Evolutionary conservation across 2,329 filamentous ascomycete species (phyloP).

Genomic region (Neoscytalidium dimidiatum): DNA sequence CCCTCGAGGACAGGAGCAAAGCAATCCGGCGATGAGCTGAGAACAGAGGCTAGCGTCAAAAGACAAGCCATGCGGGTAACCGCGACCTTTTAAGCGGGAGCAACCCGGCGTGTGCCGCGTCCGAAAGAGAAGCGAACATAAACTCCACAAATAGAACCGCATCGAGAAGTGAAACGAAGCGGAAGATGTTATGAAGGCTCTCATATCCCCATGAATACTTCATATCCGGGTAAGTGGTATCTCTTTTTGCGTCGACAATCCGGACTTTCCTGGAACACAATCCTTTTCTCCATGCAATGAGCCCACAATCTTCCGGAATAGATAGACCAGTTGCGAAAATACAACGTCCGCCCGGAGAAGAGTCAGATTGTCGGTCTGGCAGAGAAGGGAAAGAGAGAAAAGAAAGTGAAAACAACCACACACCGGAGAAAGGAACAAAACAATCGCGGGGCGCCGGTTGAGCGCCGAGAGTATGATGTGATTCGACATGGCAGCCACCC

Average conservation of each 20-base stretch:
- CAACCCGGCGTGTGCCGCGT: neutral
- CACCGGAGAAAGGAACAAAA: neutral
- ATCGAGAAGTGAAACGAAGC: conserved; percentile 6
- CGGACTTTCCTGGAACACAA: conserved; percentile 11
- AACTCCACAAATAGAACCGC: neutral
- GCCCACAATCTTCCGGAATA: conserved; percentile 9
- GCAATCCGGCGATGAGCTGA: neutral
- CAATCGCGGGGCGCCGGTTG: conserved; percentile 3
- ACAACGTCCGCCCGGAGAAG: conserved; percentile 12
- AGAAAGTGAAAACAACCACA: conserved; percentile 5
- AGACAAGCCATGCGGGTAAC: conserved; percentile 6
- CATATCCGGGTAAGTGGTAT: conserved; percentile 18
- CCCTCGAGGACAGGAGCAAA: neutral
- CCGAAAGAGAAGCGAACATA: conserved; percentile 6
- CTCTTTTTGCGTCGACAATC: conserved; percentile 16
- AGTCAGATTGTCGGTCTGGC: conserved; percentile 10
- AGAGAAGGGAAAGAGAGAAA: conserved; percentile 10
- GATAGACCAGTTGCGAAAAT: conserved; percentile 1
- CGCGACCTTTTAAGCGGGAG: conserved; percentile 8
- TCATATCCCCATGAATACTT: conserved; percentile 16
- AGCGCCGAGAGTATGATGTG: conserved; percentile 13
- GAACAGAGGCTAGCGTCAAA: neutral
- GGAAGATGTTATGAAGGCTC: conserved; percentile 17
- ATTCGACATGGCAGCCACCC: neutral
- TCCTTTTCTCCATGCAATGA: conserved; percentile 13